Evolutionary conservation across 805 yeast species (phyloP), one percentile per base, ranked within the genome.

Genomic region (Ogataea polymorpha): DNA sequence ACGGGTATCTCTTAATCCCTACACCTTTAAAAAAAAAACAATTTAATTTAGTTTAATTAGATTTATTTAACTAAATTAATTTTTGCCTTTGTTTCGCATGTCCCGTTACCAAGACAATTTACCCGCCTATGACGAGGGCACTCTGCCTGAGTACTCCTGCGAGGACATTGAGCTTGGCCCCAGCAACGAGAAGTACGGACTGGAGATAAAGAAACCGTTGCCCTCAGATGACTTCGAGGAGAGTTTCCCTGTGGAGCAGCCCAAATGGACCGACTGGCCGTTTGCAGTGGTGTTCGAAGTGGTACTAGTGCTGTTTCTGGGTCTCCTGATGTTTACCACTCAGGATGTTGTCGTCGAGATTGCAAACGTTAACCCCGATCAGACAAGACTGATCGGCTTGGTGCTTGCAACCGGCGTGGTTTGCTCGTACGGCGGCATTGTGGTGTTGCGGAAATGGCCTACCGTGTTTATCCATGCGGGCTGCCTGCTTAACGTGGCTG

Each of bases 241-340:
- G 39, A 76, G 82, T 3, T 88, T 88, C 62, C 75, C 78, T 49
- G 70, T 86, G 18, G 75, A 71, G 26, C 67, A 68, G 42, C 88
- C 88, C 1, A 73, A 65, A 45, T 77, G 71, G 65, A 82, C 86
- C 54, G 96, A 88, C 59, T 71, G 80, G 72, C 79, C 83, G 0
- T 83, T 83, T 55, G 71, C 84, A 0, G 49, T 82, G 9, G 71
- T 86, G 2, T 65, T 63, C 20, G 28, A 58, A 1, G 48, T 43
- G 3, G 21, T 52, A 1, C 15, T 57, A 2, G 41, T 48, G 15
- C 42, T 39, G 11, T 37, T 44, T 16, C 35, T 54, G 12, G 57
- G 53, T 3, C 20, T 46, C 1, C 25, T 48, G 9, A 23, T 23
- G 9, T 23, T 27, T 21, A 14, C 25, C n/a, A 18, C 30, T 5